Conservation (phyloP, 768 basidiomycete species). For the Lentinula raphanica region DNA sequence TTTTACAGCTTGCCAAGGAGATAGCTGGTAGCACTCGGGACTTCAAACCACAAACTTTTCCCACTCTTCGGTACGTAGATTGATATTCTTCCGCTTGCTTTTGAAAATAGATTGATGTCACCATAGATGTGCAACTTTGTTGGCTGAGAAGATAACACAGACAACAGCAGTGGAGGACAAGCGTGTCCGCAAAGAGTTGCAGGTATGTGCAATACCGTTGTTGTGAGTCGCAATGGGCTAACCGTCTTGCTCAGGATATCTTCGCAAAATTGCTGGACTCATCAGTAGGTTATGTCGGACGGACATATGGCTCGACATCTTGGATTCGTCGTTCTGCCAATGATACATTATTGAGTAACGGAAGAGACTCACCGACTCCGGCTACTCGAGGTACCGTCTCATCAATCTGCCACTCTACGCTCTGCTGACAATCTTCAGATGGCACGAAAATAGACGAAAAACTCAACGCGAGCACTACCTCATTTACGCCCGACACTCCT, state of each 20-base stretch:
- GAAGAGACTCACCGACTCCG: conserved; percentile 65
- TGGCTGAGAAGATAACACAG: conserved; percentile 81
- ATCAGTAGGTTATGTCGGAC: conserved; percentile 67
- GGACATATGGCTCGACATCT: conserved; percentile 67
- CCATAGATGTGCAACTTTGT: conserved; percentile 64
- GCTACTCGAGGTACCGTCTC: conserved; percentile 21
- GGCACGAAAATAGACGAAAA: conserved; percentile 61
- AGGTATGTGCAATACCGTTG: conserved; percentile 36
- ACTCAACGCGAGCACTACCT: conserved; percentile 36
- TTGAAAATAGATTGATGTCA: neutral
- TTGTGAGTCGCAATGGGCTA: neutral
- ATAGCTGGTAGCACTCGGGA: conserved; percentile 59
- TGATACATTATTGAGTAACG: conserved; percentile 57
- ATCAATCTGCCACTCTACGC: neutral
- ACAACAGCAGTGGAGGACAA: conserved; percentile 91
- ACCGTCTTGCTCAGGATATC: conserved; percentile 52
- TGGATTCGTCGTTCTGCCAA: conserved; percentile 73
- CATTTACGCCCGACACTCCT: conserved; percentile 29
- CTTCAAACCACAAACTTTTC: conserved; percentile 67
- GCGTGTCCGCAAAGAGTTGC: conserved; percentile 81
- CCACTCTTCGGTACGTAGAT: conserved; percentile 57
- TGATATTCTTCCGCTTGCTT: neutral
- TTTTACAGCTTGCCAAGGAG: conserved; percentile 75
- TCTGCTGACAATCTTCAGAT: neutral
- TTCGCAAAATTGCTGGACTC: conserved; percentile 83